These are phyloP conservation scores for Trametes meyenii DNA, from an alignment of 768 basidiomycete species.

Conservation along the genomic window DNA sequence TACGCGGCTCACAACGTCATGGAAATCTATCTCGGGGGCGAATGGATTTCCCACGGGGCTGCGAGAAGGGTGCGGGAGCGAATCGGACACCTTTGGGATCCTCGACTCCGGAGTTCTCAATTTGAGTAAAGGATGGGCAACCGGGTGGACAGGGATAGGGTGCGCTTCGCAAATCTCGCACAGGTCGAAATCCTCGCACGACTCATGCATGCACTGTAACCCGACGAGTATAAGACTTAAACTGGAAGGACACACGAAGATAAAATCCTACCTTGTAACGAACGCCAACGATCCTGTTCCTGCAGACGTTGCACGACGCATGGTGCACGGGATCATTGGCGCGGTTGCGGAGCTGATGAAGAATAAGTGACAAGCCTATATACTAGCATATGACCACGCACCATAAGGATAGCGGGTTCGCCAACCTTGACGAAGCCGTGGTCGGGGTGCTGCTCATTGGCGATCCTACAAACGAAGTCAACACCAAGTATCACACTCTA, in stretches of 20 bases:
- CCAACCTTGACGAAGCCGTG: constrained; percentile 73
- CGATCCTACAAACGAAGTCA: constrained; percentile 48
- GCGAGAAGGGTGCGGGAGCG: not conserved
- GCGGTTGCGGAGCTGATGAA: constrained; percentile 36
- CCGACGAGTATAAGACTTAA: not conserved
- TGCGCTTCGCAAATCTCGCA: constrained; percentile 79
- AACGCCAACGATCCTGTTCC: constrained; percentile 54
- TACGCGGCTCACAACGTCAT: not conserved
- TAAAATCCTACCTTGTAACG: constrained; percentile 66
- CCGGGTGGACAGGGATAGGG: constrained; percentile 76
- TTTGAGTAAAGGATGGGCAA: constrained; percentile 75
- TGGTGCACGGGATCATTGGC: constrained; percentile 42
- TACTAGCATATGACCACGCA: constrained; percentile 34
- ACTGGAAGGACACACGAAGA: not conserved
- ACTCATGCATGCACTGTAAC: constrained; percentile 72
- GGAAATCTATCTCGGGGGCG: not conserved
- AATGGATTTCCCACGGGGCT: not conserved
- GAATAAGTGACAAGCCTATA: not conserved
- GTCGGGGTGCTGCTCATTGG: constrained; percentile 69
- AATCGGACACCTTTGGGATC: constrained; percentile 38
- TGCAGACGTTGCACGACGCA: constrained; percentile 69
- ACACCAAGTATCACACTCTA: not conserved
- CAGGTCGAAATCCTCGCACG: constrained; percentile 81
- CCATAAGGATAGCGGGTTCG: constrained; percentile 58
- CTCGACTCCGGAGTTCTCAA: constrained; percentile 55